Percentiles rank a stretch among this genome's conserved stretches.
phyloP scores from a whole-genome alignment of 2,329 filamentous ascomycete genomes.

The Cryphonectria carpinicola region DNA sequence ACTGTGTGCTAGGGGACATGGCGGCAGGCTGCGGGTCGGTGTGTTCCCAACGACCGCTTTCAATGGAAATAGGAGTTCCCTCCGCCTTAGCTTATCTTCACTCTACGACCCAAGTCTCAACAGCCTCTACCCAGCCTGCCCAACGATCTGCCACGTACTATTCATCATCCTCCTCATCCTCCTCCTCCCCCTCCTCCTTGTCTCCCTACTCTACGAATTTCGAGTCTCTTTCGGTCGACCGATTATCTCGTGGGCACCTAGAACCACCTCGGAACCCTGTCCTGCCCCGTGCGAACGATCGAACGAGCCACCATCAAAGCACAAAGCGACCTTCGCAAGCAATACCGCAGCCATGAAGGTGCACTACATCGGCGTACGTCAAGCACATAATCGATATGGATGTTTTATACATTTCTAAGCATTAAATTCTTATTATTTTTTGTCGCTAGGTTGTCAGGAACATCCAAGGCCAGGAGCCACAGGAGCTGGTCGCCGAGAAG shows the following conservation, averaged over 20 bases:
- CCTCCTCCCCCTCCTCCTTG: background rate
- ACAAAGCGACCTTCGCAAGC: background rate
- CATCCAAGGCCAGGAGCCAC: conserved; percentile 68
- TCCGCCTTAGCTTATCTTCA: conserved; percentile 4
- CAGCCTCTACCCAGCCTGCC: conserved; percentile 3
- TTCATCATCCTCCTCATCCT: no score
- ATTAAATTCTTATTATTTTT: conserved; percentile 13
- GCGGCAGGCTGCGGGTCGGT: conserved; percentile 7
- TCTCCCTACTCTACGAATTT: background rate
- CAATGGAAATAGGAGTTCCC: conserved; percentile 9
- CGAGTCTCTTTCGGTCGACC: background rate
- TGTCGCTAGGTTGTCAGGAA: conserved; percentile 78
- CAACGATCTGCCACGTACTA: background rate
- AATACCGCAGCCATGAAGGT: conserved; percentile 70
- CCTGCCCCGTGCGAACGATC: background rate
- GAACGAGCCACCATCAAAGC: background rate
- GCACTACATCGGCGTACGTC: conserved; percentile 78
- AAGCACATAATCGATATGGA: conserved; percentile 29
- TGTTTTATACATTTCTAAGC: conserved; percentile 23
- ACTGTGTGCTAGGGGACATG: background rate
- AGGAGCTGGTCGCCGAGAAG: conserved; percentile 77
- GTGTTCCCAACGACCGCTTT: conserved; percentile 3
- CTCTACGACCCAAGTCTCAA: conserved; percentile 18
- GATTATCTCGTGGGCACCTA: background rate
- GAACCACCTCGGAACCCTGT: background rate